These are phyloP conservation scores for Peniophora sp. DNA, from an alignment of 1,284 basidiomycete species.

Conservation along the genomic window DNA sequence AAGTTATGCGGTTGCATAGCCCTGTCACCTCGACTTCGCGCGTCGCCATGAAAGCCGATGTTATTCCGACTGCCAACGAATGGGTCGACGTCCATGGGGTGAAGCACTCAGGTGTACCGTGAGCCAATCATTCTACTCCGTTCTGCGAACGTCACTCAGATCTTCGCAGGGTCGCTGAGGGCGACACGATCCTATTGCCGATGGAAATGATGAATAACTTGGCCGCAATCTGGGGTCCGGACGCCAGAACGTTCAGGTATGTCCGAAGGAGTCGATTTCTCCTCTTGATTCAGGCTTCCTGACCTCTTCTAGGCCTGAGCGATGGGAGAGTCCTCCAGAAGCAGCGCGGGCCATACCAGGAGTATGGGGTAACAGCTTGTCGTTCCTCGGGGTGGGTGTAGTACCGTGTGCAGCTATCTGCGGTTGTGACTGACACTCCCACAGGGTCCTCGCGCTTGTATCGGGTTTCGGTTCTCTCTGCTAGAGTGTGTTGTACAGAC, in stretches of 20 bases:
- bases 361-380: slow-evolving; percentile 25
- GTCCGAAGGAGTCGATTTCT: slow-evolving; percentile 43
- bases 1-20: slow-evolving; percentile 41
- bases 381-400: slow-evolving; percentile 49
- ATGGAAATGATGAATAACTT: slow-evolving; percentile 14
- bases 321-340: neutral
- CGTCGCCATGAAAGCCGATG: slow-evolving; percentile 19
- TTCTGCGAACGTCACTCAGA: slow-evolving; percentile 20
- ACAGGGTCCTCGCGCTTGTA: slow-evolving; percentile 34
- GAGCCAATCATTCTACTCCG: neutral
- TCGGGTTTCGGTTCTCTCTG: slow-evolving; percentile 63
- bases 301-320: neutral
- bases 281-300: too few relatives aligned
- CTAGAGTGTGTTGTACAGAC: slow-evolving; percentile 42
- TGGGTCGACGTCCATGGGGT: slow-evolving; percentile 2
- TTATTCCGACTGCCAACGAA: slow-evolving; percentile 23
- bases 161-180: neutral
- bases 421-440: too few relatives aligned
- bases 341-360: neutral
- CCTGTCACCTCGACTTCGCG: slow-evolving; percentile 31
- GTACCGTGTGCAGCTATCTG: too few relatives aligned
- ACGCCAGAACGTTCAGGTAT: slow-evolving; percentile 30
- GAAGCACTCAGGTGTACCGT: slow-evolving; percentile 12
- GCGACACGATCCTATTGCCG: slow-evolving; percentile 11
- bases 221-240: slow-evolving; percentile 20